Evolutionary conservation across 2,329 filamentous ascomycete species (phyloP), one percentile per base, ranked within the genome.

Genomic region (Fusarium torreyae): DNA sequence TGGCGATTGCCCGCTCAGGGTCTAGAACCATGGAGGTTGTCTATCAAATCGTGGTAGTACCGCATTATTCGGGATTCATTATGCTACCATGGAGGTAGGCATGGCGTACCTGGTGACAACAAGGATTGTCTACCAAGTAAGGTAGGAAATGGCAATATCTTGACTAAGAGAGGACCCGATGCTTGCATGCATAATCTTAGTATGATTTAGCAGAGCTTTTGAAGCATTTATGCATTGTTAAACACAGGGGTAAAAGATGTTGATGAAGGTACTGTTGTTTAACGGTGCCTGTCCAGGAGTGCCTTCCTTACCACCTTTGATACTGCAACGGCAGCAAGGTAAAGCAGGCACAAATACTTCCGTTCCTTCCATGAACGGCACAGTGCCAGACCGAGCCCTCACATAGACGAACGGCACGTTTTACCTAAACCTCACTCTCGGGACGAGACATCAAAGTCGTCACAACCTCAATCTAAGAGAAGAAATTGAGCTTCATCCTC

Each of bases 401-500:
- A 46, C 34, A n/a, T 44, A 40, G 49, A 65, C 45, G 26, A 60
- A 46, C 45, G 38, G 46, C 59, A 45, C 24, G 49, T 64, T 65
- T 65, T 46, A 52, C 45, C 60, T 59, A 45, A 45, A 48, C 38
- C 46, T 65, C 53, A 14, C 17, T 53, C 31, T 48, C 53, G 46
- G 36, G 44, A 34, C 36, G 20, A 43, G 33, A 34, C 11, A 49
- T 40, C 31, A 46, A 57, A 34, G 26, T 48, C 28, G 18, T 24
- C 38, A 51, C 44, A 50, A 54, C 51, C 18, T 34, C 43, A 57
- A 42, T 57, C 48, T 53, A 6, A 44, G 31, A 57, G 40, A 54
- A 48, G 46, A 65, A 66, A 53, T 53, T 65, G 62, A 65, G 53
- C 28, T 31, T 66, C 46, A 56, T 60, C 58, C 67, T 59, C 45